Conservation (phyloP, 768 basidiomycete genomes). For the Baorangia bicolor region DNA sequence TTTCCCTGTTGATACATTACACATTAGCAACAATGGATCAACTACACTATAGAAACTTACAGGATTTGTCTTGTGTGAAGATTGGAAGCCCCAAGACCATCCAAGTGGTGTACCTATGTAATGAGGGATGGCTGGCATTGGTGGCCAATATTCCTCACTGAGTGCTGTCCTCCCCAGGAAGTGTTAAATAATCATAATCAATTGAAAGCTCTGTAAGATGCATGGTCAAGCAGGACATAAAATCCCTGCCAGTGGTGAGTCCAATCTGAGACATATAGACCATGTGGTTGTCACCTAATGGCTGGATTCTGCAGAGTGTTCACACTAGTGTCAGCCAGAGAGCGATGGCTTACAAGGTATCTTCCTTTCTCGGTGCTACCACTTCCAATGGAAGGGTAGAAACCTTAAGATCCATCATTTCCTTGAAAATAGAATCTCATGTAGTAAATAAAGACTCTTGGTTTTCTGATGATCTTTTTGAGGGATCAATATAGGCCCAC, state of each 20-base stretch:
- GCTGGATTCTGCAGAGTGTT: slow-evolving; percentile 12
- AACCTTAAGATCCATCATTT: rapidly evolving
- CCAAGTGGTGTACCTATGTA: background rate
- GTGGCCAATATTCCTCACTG: background rate
- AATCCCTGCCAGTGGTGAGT: background rate
- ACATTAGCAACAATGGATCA: too few species aligned
- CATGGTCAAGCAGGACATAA: background rate
- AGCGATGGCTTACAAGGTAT: background rate
- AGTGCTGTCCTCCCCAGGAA: too few species aligned
- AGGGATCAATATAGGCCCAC: background rate
- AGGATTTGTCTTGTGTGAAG: background rate
- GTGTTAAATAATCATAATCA: background rate
- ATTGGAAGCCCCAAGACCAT: background rate
- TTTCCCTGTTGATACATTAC: too few species aligned
- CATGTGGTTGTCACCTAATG: background rate
- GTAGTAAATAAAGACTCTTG: background rate
- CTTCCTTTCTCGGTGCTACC: background rate
- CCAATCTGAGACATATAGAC: background rate
- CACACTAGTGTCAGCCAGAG: too few species aligned
- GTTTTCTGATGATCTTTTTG: too few species aligned
- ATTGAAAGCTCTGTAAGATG: background rate
- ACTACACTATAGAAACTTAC: too few species aligned
- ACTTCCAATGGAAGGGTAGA: rapidly evolving
- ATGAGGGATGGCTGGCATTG: background rate
- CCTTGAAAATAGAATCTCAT: background rate